Percentiles rank a stretch among this genome's conserved stretches.
Conservation (phyloP, 73 alveolate genomes). For the Paramecium tetraurelia region DNA sequence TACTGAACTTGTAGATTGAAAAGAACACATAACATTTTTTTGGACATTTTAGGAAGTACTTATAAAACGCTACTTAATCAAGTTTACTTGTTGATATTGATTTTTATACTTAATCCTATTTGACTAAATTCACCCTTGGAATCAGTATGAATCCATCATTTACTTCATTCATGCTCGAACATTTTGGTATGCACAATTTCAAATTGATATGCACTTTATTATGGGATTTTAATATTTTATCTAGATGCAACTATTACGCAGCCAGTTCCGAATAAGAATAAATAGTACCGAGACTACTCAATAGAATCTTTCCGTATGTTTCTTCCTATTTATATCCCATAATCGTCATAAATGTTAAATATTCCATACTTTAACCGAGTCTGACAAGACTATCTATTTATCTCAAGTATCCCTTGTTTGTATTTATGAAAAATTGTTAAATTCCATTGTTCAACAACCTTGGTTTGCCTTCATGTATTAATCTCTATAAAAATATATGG, state of each 20-base stretch:
- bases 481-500: neutral
- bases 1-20: neutral
- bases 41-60: neutral
- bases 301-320: neutral
- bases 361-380: slow-evolving; percentile 19
- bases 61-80: neutral
- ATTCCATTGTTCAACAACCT: neutral
- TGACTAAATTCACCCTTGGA: neutral
- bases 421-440: neutral
- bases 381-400: neutral
- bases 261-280: neutral
- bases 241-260: neutral
- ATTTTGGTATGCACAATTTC: neutral
- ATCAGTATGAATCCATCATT: neutral
- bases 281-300: neutral
- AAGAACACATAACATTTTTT: neutral
- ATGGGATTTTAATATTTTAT: neutral
- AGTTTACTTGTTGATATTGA: neutral
- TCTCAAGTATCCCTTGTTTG: neutral
- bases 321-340: slow-evolving; percentile 13
- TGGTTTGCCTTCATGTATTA: neutral
- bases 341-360: neutral
- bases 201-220: neutral
- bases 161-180: neutral
- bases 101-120: neutral